Evolutionary conservation across 2,329 filamentous ascomycete genomes (phyloP).

Genomic region (Colletotrichum sp.): DNA sequence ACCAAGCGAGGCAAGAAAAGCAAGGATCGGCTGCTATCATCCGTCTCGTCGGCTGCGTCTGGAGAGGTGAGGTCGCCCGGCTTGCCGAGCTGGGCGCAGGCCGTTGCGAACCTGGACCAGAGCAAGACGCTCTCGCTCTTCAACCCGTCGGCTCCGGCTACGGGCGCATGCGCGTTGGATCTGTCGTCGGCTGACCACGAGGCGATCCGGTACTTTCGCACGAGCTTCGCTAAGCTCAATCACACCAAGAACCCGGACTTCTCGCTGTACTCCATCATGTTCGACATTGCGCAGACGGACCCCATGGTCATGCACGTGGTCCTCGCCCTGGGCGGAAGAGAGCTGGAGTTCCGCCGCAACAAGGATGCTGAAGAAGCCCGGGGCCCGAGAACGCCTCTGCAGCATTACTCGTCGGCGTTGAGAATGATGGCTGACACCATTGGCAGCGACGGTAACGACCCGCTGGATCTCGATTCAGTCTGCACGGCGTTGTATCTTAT

Average conservation of each 20-base stretch:
- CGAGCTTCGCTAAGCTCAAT: constrained; percentile 35
- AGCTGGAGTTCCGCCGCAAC: constrained; percentile 30
- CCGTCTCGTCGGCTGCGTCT: not conserved
- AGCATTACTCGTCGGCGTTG: constrained; percentile 36
- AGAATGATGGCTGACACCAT: constrained; percentile 33
- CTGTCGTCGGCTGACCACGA: constrained; percentile 35
- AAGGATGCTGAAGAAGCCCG: not conserved
- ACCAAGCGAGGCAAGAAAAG: not conserved
- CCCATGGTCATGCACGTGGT: constrained; percentile 41
- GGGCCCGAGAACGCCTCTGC: constrained; percentile 20
- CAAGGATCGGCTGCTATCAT: not conserved
- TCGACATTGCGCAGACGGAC: constrained; percentile 33
- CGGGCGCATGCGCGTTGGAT: constrained; percentile 25
- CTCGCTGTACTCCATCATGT: constrained; percentile 38
- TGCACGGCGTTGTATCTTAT: constrained; percentile 37
- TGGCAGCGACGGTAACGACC: constrained; percentile 20
- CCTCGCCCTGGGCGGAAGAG: constrained; percentile 34
- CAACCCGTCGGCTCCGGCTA: constrained; percentile 16
- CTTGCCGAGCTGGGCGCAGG: constrained; percentile 7
- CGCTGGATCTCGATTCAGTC: constrained; percentile 33
- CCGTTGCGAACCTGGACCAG: not conserved
- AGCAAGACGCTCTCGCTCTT: not conserved
- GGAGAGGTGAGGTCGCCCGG: not conserved
- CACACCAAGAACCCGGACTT: constrained; percentile 42
- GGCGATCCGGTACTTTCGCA: constrained; percentile 39